These are phyloP conservation scores for Quercus mongolica DNA, from an alignment of 306 rosid species.

Conservation along the genomic window DNA sequence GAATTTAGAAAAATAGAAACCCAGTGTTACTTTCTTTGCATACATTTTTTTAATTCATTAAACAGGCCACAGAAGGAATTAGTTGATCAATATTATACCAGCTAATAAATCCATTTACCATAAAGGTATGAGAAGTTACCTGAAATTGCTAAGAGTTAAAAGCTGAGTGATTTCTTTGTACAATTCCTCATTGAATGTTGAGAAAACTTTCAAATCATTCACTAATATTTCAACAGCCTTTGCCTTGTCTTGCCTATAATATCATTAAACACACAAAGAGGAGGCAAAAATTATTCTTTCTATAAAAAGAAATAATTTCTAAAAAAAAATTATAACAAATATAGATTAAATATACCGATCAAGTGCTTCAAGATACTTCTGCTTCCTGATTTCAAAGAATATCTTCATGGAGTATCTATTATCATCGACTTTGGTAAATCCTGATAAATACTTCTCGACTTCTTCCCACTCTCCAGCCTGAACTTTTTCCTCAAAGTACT, in stretches of 20 bases:
- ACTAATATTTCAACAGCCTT: slow-evolving; percentile 79
- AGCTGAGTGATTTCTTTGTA: slow-evolving; percentile 89
- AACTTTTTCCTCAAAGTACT: slow-evolving; percentile 87
- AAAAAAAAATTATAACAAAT: slow-evolving; percentile 7
- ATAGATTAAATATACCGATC: slow-evolving; percentile 56
- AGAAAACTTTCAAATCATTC: slow-evolving; percentile 69
- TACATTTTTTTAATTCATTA: not conserved
- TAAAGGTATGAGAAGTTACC: slow-evolving; percentile 43
- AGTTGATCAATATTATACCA: not conserved
- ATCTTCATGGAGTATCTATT: slow-evolving; percentile 90
- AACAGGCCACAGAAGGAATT: not conserved
- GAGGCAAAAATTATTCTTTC: slow-evolving; percentile 14
- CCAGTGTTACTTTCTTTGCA: not conserved
- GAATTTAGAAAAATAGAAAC: not conserved
- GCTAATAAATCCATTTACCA: not conserved
- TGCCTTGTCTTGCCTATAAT: slow-evolving; percentile 62
- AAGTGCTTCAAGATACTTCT: slow-evolving; percentile 91
- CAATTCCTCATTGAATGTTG: slow-evolving; percentile 74
- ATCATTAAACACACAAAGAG: slow-evolving; percentile 6
- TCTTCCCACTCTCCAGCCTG: slow-evolving; percentile 93
- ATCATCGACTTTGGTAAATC: slow-evolving; percentile 84
- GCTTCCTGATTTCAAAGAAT: slow-evolving; percentile 88
- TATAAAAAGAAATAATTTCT: not conserved
- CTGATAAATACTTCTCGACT: slow-evolving; percentile 79
- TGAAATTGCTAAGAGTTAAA: slow-evolving; percentile 68